Conservation (phyloP, 495 filamentous ascomycete species). For the Thozetella sp. region DNA sequence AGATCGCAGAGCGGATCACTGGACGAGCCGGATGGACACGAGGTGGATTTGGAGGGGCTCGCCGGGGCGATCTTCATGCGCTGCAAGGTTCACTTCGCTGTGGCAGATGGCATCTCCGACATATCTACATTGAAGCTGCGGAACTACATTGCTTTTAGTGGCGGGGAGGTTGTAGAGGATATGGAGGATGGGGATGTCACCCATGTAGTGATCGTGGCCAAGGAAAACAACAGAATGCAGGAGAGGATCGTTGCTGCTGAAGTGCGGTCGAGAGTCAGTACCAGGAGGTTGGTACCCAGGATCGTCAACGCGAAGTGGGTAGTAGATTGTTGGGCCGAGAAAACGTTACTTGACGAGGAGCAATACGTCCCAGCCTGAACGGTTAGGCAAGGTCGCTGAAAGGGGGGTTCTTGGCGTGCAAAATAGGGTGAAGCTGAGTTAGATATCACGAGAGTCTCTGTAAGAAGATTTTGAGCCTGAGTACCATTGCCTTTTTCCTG, state of each 20-base stretch:
- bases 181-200: constrained; percentile 56
- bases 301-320: constrained; percentile 77
- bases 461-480: too few species aligned
- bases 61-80: constrained; percentile 59
- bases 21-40: background rate
- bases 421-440: too few species aligned
- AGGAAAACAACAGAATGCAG: constrained; percentile 16
- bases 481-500: too few species aligned
- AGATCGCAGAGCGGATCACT: background rate
- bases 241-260: constrained; percentile 36
- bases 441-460: background rate
- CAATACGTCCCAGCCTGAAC: constrained; percentile 37
- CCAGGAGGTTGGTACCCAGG: constrained; percentile 60
- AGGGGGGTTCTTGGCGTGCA: too few species aligned
- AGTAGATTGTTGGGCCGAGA: constrained; percentile 75
- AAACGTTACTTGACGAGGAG: constrained; percentile 84
- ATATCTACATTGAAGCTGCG: constrained; percentile 23
- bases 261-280: constrained; percentile 43
- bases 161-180: constrained; percentile 51
- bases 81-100: constrained; percentile 55
- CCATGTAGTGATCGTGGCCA: constrained; percentile 61
- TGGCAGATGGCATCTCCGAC: constrained; percentile 12
- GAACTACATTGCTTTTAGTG: constrained; percentile 65
- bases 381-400: background rate
- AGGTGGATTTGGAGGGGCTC: constrained; percentile 53